These are phyloP conservation scores for Juglanconis sp. DNA, from an alignment of 2,329 filamentous ascomycete species.

Conservation along the genomic window DNA sequence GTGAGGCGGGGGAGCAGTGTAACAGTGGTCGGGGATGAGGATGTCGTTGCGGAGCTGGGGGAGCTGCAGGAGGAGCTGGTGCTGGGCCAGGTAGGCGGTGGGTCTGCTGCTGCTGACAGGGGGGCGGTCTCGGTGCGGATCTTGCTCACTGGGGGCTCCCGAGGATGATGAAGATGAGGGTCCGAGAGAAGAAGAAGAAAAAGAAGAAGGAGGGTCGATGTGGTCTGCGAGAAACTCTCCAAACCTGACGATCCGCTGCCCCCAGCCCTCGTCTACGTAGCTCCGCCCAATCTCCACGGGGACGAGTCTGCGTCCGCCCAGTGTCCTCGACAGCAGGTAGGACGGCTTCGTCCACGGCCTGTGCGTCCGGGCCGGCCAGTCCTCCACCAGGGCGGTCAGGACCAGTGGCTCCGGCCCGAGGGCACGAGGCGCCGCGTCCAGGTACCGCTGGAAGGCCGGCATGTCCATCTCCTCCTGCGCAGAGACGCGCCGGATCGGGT, in stretches of 20 bases:
- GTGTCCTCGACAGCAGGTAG: conserved; percentile 73
- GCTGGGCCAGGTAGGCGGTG: conserved; percentile 87
- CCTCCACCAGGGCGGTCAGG: conserved; percentile 59
- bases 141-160: neutral
- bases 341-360: conserved; percentile 68
- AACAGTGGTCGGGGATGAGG: conserved; percentile 79
- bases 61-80: conserved; percentile 81
- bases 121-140: neutral
- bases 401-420: conserved; percentile 60
- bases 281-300: conserved; percentile 83
- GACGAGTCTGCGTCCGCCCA: conserved; percentile 74
- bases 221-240: conserved; percentile 63
- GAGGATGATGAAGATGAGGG: neutral
- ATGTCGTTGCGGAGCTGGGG: conserved; percentile 75
- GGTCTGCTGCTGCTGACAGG: neutral
- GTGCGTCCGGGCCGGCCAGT: conserved; percentile 74
- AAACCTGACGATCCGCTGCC: conserved; percentile 77
- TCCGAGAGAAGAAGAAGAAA: conserved; percentile 6
- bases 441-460: conserved; percentile 56
- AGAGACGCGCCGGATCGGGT: conserved; percentile 39
- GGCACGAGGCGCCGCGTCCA: conserved; percentile 40
- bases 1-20: conserved; percentile 61
- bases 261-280: conserved; percentile 84
- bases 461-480: conserved; percentile 50
- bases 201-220: conserved; percentile 38